Evolutionary conservation across 768 basidiomycete genomes (phyloP).

Genomic region (Calvatia gigantea): DNA sequence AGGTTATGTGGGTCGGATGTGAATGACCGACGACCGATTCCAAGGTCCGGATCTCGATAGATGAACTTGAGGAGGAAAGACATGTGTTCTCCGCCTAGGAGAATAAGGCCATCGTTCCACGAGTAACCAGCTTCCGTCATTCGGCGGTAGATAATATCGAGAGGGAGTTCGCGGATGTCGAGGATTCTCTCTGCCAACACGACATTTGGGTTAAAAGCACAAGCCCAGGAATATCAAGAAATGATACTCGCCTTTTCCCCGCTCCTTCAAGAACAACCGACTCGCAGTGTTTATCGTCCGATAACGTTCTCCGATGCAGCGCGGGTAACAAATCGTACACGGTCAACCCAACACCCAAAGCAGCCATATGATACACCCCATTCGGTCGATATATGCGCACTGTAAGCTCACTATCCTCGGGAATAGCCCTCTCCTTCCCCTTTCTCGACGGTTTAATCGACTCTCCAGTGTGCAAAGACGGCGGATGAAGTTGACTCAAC

Average conservation of each 20-base stretch:
- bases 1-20: neutral
- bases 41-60: slow-evolving; percentile 75
- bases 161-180: slow-evolving; percentile 76
- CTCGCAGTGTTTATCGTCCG: slow-evolving; percentile 45
- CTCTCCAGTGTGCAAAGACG: neutral
- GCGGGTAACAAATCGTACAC: slow-evolving; percentile 62
- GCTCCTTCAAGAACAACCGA: slow-evolving; percentile 71
- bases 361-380: slow-evolving; percentile 66
- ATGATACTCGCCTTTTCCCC: slow-evolving; percentile 58
- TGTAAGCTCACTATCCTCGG: slow-evolving; percentile 31
- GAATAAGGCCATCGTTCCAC: slow-evolving; percentile 72
- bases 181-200: slow-evolving; percentile 70
- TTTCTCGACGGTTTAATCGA: slow-evolving; percentile 7
- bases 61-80: slow-evolving; percentile 87
- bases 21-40: slow-evolving; percentile 48
- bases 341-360: slow-evolving; percentile 59
- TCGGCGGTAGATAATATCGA: slow-evolving; percentile 77
- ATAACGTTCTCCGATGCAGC: slow-evolving; percentile 55
- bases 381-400: slow-evolving; percentile 80
- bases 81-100: slow-evolving; percentile 74
- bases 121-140: slow-evolving; percentile 90
- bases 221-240: neutral
- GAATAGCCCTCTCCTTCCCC: slow-evolving; percentile 1
- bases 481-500: neutral
- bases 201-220: neutral